Conservation (phyloP, 2,329 filamentous ascomycete species). For the Talaromyces sp. region DNA sequence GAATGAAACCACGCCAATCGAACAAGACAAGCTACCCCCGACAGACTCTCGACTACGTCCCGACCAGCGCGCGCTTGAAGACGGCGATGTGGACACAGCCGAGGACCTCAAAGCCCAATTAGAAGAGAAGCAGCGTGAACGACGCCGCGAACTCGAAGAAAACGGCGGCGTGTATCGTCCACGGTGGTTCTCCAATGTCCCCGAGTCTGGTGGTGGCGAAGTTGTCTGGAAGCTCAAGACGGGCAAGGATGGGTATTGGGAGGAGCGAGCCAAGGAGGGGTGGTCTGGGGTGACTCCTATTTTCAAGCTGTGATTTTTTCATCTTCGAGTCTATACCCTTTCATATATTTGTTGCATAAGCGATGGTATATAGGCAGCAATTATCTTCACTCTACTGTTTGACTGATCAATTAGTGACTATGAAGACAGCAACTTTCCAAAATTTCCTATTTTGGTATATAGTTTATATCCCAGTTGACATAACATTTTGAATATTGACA, state of each 20-base stretch:
- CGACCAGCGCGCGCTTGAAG: conserved; percentile 80
- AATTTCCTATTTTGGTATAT: no score
- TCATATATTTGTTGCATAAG: not conserved
- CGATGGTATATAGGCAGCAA: not conserved
- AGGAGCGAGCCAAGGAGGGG: conserved; percentile 62
- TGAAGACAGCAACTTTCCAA: no score
- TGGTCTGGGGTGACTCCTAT: conserved; percentile 58
- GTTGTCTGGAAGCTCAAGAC: conserved; percentile 64
- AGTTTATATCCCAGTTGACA: not conserved
- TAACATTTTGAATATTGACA: not conserved
- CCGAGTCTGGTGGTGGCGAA: conserved; percentile 31
- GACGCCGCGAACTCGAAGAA: conserved; percentile 70
- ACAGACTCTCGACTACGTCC: conserved; percentile 81
- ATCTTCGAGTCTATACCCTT: not conserved
- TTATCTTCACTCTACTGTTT: not conserved
- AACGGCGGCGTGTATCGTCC: conserved; percentile 66
- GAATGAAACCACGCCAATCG: conserved; percentile 80
- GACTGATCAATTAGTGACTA: no score
- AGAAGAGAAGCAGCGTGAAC: conserved; percentile 75
- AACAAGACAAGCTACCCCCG: conserved; percentile 65
- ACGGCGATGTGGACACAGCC: conserved; percentile 73
- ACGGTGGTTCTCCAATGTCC: conserved; percentile 74
- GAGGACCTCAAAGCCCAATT: conserved; percentile 76
- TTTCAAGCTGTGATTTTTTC: conserved; percentile 35
- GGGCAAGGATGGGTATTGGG: conserved; percentile 91